These are phyloP conservation scores for Nitzschia sp. DNA, from an alignment of 108 stramenopile genomes.

Conservation along the genomic window DNA sequence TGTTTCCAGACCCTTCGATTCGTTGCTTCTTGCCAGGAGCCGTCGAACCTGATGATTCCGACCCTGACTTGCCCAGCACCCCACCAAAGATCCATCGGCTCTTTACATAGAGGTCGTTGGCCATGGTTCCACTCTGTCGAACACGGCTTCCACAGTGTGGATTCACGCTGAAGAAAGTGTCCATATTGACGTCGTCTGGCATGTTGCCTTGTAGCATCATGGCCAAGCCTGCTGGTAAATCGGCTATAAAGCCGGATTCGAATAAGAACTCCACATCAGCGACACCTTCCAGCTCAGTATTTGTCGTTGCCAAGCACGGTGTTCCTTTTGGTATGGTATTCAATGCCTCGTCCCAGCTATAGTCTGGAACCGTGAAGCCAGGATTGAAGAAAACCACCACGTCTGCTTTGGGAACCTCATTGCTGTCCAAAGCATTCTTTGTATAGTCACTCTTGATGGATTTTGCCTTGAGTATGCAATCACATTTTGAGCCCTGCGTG, in stretches of 20 bases:
- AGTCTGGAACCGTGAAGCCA: conserved; percentile 88
- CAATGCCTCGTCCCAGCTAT: conserved; percentile 75
- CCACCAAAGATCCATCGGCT: conserved; percentile 86
- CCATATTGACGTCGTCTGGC: conserved; percentile 13
- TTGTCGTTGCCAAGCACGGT: conserved; percentile 84
- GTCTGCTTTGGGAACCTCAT: conserved; percentile 47
- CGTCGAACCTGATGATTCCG: conserved; percentile 5
- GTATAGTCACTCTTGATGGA: conserved; percentile 37
- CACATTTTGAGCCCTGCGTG: conserved; percentile 18
- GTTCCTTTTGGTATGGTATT: conserved; percentile 32
- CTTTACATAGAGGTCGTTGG: conserved; percentile 89
- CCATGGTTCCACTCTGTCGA: conserved; percentile 89
- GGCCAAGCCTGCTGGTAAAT: conserved; percentile 38
- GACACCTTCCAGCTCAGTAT: conserved; percentile 87
- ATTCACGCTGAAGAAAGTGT: conserved; percentile 73
- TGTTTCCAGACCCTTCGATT: conserved; percentile 19
- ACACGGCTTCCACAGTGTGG: conserved; percentile 79
- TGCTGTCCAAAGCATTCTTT: conserved; percentile 13
- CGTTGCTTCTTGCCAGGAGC: conserved; percentile 13
- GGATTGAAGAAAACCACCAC: conserved; percentile 89
- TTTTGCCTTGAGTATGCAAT: conserved; percentile 19
- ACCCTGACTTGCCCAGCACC: conserved; percentile 32
- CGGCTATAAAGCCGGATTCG: conserved; percentile 55
- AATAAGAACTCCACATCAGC: conserved; percentile 72
- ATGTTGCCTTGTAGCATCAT: conserved; percentile 29